These are phyloP conservation scores for Hypoxylon fragiforme DNA, from an alignment of 495 filamentous ascomycete genomes.

Conservation along the genomic window DNA sequence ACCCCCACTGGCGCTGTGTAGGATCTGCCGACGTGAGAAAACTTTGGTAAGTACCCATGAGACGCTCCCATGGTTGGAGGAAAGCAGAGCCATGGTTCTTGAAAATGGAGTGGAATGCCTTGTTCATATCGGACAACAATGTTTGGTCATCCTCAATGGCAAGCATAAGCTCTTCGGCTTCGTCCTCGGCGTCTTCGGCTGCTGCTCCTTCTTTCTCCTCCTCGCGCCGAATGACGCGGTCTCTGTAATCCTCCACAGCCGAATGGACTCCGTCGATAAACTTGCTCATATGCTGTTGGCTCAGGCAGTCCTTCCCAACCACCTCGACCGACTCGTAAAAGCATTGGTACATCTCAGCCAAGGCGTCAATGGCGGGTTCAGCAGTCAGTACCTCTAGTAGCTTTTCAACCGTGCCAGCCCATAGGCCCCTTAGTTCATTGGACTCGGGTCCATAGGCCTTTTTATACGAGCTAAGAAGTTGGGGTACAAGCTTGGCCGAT, in stretches of 20 bases:
- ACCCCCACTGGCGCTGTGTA: constrained; percentile 95
- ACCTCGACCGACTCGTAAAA: constrained; percentile 99
- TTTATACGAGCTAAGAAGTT: constrained; percentile 93
- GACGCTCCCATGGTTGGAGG: constrained; percentile 81
- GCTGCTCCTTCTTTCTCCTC: constrained; percentile 73
- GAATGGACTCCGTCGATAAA: constrained; percentile 85
- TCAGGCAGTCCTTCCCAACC: constrained; percentile 81
- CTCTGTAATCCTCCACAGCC: constrained; percentile 88
- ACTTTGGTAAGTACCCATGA: constrained; percentile 78
- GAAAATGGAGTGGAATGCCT: constrained; percentile 98
- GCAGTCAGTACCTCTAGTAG: constrained; percentile 92
- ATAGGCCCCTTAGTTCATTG: constrained; percentile 72
- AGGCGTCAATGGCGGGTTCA: constrained; percentile 92
- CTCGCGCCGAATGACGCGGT: constrained; percentile 74
- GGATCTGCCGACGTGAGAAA: constrained; percentile 84
- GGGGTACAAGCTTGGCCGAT: constrained; percentile 91
- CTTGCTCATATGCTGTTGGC: constrained; percentile 71
- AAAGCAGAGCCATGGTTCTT: constrained; percentile 88
- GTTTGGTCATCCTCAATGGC: constrained; percentile 98
- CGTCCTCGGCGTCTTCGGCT: constrained; percentile 82
- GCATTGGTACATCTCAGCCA: constrained; percentile 99
- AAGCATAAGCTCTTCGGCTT: constrained; percentile 76
- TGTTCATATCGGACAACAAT: constrained; percentile 98
- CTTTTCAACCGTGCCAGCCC: constrained; percentile 84
- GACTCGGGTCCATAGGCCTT: constrained; percentile 80